phyloP scores from a whole-genome alignment of 495 filamentous ascomycete species.

The Penicillium malachiteum region DNA sequence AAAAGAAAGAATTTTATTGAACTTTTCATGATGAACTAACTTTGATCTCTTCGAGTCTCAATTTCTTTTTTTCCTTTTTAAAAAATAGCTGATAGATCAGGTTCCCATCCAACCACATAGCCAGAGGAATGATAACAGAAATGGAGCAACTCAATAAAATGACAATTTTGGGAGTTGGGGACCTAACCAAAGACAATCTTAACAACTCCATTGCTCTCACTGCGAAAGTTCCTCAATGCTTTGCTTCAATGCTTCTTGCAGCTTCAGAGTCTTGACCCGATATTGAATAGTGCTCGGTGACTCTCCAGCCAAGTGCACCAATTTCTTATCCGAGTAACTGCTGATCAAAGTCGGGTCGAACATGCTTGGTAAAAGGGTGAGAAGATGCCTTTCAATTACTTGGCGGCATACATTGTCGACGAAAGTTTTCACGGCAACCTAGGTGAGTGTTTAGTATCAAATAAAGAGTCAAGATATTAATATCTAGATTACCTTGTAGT shows the following conservation, averaged over 20 bases:
- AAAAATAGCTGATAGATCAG: too few relatives aligned
- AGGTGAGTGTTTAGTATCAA: neutral
- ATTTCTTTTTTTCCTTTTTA: too few relatives aligned
- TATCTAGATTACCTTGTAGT: conserved; percentile 33
- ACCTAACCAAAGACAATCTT: too few relatives aligned
- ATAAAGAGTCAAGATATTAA: neutral
- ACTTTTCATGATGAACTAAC: too few relatives aligned
- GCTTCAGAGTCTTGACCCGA: neutral
- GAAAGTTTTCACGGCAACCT: conserved; percentile 28
- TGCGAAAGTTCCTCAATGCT: neutral
- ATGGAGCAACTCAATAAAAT: too few relatives aligned
- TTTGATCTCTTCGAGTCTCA: too few relatives aligned
- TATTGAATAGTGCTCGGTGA: neutral
- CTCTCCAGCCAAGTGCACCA: neutral
- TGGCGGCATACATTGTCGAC: conserved; percentile 41
- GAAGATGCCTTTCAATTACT: conserved; percentile 36
- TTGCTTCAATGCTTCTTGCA: neutral
- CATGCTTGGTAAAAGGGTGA: neutral
- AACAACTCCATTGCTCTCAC: too few relatives aligned
- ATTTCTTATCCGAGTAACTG: conserved; percentile 3
- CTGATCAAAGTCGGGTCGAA: conserved; percentile 6
- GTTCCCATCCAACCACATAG: too few relatives aligned
- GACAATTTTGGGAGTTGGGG: too few relatives aligned
- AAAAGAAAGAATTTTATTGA: too few relatives aligned
- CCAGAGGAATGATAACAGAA: too few relatives aligned